Conservation (phyloP, 768 basidiomycete genomes). For the Panaeolus cyanescens region DNA sequence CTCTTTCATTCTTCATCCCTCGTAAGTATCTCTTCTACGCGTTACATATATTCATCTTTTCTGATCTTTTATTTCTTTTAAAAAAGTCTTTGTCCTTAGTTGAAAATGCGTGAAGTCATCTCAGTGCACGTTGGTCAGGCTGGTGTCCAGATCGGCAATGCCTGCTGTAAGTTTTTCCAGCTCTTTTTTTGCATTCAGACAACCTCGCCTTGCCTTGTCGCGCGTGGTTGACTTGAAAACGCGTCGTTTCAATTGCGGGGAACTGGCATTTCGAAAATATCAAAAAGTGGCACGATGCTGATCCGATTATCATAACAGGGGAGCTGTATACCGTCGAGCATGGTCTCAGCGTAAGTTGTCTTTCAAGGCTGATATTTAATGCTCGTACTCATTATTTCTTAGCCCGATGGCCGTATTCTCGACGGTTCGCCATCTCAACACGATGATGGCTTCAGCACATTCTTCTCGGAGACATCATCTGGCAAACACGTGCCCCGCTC, state of each 20-base stretch:
- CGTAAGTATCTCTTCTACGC: conserved; percentile 33
- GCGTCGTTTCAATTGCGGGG: conserved; percentile 30
- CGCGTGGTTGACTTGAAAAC: conserved; percentile 25
- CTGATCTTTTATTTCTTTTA: conserved; percentile 19
- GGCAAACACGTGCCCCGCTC: conserved; percentile 98
- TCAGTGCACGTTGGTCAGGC: conserved; percentile 99
- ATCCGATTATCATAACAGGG: conserved; percentile 58
- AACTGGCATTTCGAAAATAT: conserved; percentile 15
- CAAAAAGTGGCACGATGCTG: conserved; percentile 36
- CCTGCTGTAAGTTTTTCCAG: conserved; percentile 81
- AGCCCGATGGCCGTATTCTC: conserved; percentile 94
- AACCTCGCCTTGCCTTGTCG: conserved; percentile 12
- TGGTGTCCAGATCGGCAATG: conserved; percentile 97
- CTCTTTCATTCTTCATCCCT: conserved; percentile 24
- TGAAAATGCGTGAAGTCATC: conserved; percentile 91
- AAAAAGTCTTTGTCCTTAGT: conserved; percentile 24
- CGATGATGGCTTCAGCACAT: conserved; percentile 96
- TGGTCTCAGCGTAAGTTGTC: conserved; percentile 81
- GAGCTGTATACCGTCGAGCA: conserved; percentile 99
- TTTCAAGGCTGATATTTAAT: conserved; percentile 1
- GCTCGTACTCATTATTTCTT: conserved; percentile 19
- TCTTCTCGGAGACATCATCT: conserved; percentile 97
- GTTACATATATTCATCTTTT: conserved; percentile 13
- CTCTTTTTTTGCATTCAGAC: conserved; percentile 13
- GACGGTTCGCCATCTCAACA: conserved; percentile 74